Conservation (phyloP, 768 basidiomycete species). For the Amanita rubescens region DNA sequence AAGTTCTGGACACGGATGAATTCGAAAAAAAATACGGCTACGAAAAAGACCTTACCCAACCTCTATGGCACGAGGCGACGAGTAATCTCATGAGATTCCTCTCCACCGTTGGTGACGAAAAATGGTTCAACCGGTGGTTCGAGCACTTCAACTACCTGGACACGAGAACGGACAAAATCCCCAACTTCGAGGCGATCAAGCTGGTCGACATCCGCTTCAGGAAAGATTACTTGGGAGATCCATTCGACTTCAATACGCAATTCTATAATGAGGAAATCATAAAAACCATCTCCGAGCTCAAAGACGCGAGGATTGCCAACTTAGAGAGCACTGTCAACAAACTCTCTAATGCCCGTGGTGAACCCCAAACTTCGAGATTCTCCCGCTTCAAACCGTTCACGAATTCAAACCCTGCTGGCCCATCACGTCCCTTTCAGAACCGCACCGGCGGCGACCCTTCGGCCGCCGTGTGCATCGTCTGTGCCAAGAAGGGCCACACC, state of each 20-base stretch:
- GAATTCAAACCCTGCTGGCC: not conserved
- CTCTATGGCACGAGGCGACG: constrained; percentile 4
- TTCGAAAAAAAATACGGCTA: constrained; percentile 6
- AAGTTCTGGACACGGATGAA: constrained; percentile 7
- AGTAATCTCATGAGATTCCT: constrained; percentile 1
- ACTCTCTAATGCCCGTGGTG: not conserved
- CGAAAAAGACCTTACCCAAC: constrained; percentile 1
- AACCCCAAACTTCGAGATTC: not conserved
- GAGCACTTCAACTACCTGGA: not conserved
- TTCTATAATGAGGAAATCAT: not conserved
- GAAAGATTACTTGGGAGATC: not conserved
- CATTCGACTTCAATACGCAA: not conserved
- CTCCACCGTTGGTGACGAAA: not conserved
- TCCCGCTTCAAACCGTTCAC: not conserved
- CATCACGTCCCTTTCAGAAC: constrained; percentile 6
- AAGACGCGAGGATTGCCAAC: not conserved
- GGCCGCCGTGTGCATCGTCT: constrained; percentile 10
- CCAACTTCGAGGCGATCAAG: not conserved
- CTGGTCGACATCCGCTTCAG: not conserved
- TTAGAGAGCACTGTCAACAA: not conserved
- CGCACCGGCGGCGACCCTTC: constrained; percentile 5
- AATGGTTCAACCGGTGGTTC: not conserved
- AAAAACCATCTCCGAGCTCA: not conserved
- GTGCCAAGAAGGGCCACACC: constrained; percentile 7
- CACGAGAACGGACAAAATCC: not conserved